These are phyloP conservation scores for Cladosporium cucumerinum DNA, from an alignment of 2,329 filamentous ascomycete species.

Conservation along the genomic window DNA sequence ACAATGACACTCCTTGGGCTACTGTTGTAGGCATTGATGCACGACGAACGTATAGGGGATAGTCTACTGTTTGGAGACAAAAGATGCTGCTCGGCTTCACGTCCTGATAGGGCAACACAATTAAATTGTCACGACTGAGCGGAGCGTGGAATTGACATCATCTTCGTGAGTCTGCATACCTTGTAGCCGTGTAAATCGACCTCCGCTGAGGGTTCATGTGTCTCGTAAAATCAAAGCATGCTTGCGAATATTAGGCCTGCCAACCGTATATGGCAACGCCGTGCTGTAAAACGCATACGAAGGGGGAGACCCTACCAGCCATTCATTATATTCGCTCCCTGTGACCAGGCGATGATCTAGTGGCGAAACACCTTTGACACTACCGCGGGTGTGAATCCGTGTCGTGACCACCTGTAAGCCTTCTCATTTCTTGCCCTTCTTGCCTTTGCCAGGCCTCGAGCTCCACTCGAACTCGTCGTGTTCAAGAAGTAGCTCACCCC, in stretches of 20 bases:
- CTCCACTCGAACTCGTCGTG: constrained; percentile 34
- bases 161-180: background rate
- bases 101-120: background rate
- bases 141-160: background rate
- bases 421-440: constrained; percentile 14
- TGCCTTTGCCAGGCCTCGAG: background rate
- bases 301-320: background rate
- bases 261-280: background rate
- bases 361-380: background rate
- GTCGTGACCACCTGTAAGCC: background rate
- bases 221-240: background rate
- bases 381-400: background rate
- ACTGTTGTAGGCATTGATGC: background rate
- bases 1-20: background rate
- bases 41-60: background rate
- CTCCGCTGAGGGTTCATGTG: background rate
- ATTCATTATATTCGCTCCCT: background rate
- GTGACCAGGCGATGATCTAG: background rate
- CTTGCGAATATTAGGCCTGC: background rate
- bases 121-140: background rate
- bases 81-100: background rate
- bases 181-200: background rate
- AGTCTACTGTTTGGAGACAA: background rate
- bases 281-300: background rate
- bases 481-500: constrained; percentile 40